Evolutionary conservation across 495 filamentous ascomycete genomes (phyloP).

Genomic region (Aspergillus nanangensis): DNA sequence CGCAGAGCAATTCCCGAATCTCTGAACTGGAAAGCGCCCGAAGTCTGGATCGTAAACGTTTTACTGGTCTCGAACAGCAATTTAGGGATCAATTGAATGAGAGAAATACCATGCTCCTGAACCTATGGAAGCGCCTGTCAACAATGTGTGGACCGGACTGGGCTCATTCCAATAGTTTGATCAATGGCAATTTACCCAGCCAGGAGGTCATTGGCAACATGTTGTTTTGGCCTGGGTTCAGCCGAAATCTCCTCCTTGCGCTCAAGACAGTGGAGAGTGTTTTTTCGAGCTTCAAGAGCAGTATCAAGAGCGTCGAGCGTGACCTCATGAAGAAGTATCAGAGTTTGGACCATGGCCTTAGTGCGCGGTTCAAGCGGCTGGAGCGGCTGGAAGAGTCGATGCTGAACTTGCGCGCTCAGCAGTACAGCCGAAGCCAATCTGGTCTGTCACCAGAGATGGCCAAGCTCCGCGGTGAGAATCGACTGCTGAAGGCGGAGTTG

Average conservation of each 20-base stretch:
- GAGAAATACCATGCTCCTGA: slow-evolving; percentile 80
- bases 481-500: slow-evolving; percentile 78
- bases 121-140: slow-evolving; percentile 82
- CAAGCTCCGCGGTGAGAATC: slow-evolving; percentile 74
- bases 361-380: slow-evolving; percentile 75
- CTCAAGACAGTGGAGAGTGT: slow-evolving; percentile 84
- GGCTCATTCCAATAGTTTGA: slow-evolving; percentile 82
- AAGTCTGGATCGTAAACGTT: slow-evolving; percentile 67
- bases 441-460: slow-evolving; percentile 55
- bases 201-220: slow-evolving; percentile 73
- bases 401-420: slow-evolving; percentile 38
- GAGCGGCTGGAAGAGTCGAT: slow-evolving; percentile 79
- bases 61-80: slow-evolving; percentile 67
- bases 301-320: slow-evolving; percentile 78
- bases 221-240: slow-evolving; percentile 74
- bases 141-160: slow-evolving; percentile 87
- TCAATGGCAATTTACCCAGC: slow-evolving; percentile 79
- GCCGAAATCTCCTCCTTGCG: slow-evolving; percentile 79
- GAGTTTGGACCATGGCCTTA: slow-evolving; percentile 73
- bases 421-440: slow-evolving; percentile 37
- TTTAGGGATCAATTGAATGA: slow-evolving; percentile 84
- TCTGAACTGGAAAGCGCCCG: slow-evolving; percentile 75
- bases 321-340: slow-evolving; percentile 90
- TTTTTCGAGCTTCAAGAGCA: slow-evolving; percentile 72
- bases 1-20: slow-evolving; percentile 77